Conservation (phyloP, 2,329 filamentous ascomycete species). For the Myriosclerotinia duriaeana region DNA sequence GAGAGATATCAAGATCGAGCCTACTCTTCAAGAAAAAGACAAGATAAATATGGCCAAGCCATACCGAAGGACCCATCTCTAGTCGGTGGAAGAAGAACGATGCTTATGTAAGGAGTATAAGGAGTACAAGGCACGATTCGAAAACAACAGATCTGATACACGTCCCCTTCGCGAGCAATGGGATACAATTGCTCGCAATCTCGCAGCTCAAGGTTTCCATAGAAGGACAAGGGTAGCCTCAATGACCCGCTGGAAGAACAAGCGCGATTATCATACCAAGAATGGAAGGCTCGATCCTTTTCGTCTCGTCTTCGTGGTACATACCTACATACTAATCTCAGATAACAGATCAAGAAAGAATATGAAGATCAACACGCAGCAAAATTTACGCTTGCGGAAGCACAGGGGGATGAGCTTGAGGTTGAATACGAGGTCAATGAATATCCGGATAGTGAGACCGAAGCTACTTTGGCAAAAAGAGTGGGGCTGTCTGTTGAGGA, state of each 20-base stretch:
- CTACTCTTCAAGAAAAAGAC: not conserved
- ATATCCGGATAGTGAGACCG: not conserved
- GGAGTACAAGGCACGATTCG: no score
- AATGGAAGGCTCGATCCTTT: not conserved
- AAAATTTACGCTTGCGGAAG: not conserved
- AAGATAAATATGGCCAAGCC: not conserved
- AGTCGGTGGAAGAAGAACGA: not conserved
- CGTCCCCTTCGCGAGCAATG: not conserved
- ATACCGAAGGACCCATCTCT: not conserved
- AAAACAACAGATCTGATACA: not conserved
- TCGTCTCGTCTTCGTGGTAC: not conserved
- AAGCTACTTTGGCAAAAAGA: not conserved
- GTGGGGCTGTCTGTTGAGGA: not conserved
- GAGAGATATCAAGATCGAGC: not conserved
- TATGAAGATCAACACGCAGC: not conserved
- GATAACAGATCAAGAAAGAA: not conserved
- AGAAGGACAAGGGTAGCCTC: not conserved
- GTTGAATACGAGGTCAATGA: not conserved
- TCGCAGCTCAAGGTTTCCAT: not conserved
- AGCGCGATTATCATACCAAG: not conserved
- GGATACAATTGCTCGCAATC: not conserved
- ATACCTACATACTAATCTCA: not conserved
- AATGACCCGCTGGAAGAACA: not conserved
- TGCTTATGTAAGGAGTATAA: not conserved
- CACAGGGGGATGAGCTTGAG: not conserved